Percentiles rank a stretch among this genome's conserved stretches.
Evolutionary conservation across 2,329 filamentous ascomycete species (phyloP).

Genomic region (Calonectria fujianensis): DNA sequence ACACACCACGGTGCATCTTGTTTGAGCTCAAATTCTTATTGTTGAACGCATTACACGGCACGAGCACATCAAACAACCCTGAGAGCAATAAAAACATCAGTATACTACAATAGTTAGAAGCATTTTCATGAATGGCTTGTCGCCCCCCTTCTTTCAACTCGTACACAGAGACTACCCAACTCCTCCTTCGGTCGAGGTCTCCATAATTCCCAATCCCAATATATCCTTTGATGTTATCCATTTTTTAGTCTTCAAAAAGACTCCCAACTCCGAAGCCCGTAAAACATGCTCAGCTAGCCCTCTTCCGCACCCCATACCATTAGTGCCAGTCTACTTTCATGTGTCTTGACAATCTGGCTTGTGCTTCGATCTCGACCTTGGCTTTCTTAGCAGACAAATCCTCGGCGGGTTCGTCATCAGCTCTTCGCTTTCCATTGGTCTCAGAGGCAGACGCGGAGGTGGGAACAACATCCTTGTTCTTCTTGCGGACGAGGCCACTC

Average conservation of each 20-base stretch:
- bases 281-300: slow-evolving; percentile 14
- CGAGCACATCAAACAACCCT: not conserved
- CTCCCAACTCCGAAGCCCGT: slow-evolving; percentile 36
- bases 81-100: slow-evolving; percentile 31
- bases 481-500: slow-evolving; percentile 84
- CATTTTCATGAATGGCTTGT: slow-evolving; percentile 18
- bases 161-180: slow-evolving; percentile 29
- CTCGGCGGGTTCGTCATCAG: slow-evolving; percentile 53
- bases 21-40: not conserved
- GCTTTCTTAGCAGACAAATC: slow-evolving; percentile 60
- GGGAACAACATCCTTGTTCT: slow-evolving; percentile 64
- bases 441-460: slow-evolving; percentile 53
- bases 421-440: slow-evolving; percentile 64
- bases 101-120: slow-evolving; percentile 36
- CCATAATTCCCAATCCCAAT: slow-evolving; percentile 30
- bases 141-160: slow-evolving; percentile 7
- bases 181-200: slow-evolving; percentile 23
- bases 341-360: not conserved
- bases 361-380: slow-evolving; percentile 58
- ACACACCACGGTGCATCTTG: not conserved
- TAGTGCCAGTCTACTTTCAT: not conserved
- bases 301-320: not conserved
- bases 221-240: slow-evolving; percentile 17
- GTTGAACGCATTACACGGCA: not conserved
- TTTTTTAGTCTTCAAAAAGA: slow-evolving; percentile 21